Percentiles rank a stretch among this genome's conserved stretches.
These are phyloP conservation scores for Colletotrichum spinosum DNA, from an alignment of 2,329 filamentous ascomycete genomes.

Conservation along the genomic window DNA sequence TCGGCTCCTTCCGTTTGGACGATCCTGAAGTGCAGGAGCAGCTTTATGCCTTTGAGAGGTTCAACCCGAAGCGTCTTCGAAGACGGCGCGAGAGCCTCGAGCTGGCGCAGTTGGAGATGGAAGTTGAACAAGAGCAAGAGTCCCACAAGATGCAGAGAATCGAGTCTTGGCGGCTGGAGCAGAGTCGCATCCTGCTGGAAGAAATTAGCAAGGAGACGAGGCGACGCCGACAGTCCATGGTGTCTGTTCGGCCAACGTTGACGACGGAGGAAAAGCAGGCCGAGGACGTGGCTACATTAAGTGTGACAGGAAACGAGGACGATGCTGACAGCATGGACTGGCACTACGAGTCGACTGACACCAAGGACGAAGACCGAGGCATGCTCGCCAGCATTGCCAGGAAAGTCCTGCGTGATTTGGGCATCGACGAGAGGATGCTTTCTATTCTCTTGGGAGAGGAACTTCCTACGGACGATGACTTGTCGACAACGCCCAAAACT, in stretches of 20 bases:
- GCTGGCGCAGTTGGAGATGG: slow-evolving; percentile 60
- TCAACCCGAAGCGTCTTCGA: slow-evolving; percentile 77
- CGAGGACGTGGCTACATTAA: slow-evolving; percentile 47
- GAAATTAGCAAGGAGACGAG: slow-evolving; percentile 90
- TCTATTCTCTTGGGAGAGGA: slow-evolving; percentile 89
- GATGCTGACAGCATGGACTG: slow-evolving; percentile 59
- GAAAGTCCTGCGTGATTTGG: slow-evolving; percentile 87
- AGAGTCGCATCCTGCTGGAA: slow-evolving; percentile 85
- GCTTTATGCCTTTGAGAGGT: slow-evolving; percentile 88
- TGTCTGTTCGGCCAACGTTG: slow-evolving; percentile 54
- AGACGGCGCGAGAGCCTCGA: slow-evolving; percentile 66
- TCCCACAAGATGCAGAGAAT: slow-evolving; percentile 85
- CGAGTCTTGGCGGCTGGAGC: slow-evolving; percentile 91
- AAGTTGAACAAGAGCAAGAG: slow-evolving; percentile 69
- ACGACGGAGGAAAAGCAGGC: slow-evolving; percentile 43
- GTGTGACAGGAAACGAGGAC: slow-evolving; percentile 42
- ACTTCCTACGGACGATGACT: slow-evolving; percentile 66
- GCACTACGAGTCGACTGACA: slow-evolving; percentile 61
- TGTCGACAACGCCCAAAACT: slow-evolving; percentile 61
- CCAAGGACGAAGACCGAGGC: slow-evolving; percentile 68
- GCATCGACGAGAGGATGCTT: slow-evolving; percentile 87
- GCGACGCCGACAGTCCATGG: slow-evolving; percentile 72
- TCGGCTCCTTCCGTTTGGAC: slow-evolving; percentile 84
- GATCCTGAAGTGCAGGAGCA: slow-evolving; percentile 79
- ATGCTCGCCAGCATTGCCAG: slow-evolving; percentile 86